Base-by-base conservation (phyloP, 2,329 filamentous ascomycete species). In the Venturia effusa region DNA sequence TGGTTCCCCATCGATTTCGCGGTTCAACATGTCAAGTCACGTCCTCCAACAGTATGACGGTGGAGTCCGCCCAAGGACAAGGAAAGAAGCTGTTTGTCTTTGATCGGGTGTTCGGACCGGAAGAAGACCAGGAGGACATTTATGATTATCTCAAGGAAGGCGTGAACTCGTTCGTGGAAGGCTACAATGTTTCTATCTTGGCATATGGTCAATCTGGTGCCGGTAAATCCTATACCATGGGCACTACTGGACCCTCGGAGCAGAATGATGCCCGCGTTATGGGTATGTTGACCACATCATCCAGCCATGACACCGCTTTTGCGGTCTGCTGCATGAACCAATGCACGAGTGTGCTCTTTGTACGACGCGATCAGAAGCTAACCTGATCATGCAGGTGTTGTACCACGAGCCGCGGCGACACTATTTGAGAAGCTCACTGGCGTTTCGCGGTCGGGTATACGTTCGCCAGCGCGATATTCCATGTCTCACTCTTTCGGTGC, bases 151-250 rank as follows among this genome's bases (percentile, higher is more conserved):
- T 99, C 60, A 85, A 85, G 67, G 94, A 99, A 69, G 95, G 92
- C 70, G 89, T 97, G 69, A 85, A 82, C 69, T 90, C 92, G 2
- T 99, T 99, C 70, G 80, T 94, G 1, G 91, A 97, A 73, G 94
- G 94, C 63, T 99, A 97, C 83, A 99, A 99, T 84, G 94, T 99
- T 65, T 99, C 94, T 3, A 85, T 99, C 61, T 80, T 99, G 70
- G 94, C 94, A 59, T 99, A 99, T 72, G 94, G 94, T 68, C 94
- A 99, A 79, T 99, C 94, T 34, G 94, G 94, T 64, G 92, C 94
- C 13, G 94, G 94, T 69, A 99, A 99, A 78, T 97, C 93, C 2
- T 97, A 96, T 74, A 99, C 94, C 0, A 99, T 99, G 94, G 94
- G 94, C 64, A 99, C 94, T 0, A 92, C 93, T 0, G 92, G 92